These are phyloP conservation scores for Pyricularia pennisetigena DNA, from an alignment of 2,329 filamentous ascomycete genomes.

Conservation along the genomic window DNA sequence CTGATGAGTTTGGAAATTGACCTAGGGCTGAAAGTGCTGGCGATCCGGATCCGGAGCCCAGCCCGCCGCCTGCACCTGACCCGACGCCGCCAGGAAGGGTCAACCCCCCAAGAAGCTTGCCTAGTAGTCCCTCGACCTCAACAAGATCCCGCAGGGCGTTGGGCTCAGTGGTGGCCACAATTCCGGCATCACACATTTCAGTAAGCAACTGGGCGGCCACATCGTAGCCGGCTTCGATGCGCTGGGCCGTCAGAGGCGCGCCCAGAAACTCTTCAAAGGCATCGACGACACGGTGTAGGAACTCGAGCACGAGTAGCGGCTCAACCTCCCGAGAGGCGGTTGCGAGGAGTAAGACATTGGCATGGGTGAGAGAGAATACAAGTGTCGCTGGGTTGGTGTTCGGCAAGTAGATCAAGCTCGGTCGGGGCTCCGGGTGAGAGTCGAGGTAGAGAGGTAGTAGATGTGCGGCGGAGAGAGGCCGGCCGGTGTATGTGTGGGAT, in stretches of 20 bases:
- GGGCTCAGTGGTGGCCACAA: constrained; percentile 82
- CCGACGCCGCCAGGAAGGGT: constrained; percentile 58
- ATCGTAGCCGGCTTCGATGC: constrained; percentile 86
- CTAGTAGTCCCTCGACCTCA: constrained; percentile 83
- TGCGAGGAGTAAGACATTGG: constrained; percentile 76
- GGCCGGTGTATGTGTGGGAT: constrained; percentile 78
- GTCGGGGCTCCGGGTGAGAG: constrained; percentile 62
- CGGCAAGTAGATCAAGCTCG: constrained; percentile 77
- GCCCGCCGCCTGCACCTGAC: constrained; percentile 2
- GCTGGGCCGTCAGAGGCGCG: constrained; percentile 72
- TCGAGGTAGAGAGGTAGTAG: constrained; percentile 82
- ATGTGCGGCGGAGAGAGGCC: constrained; percentile 65
- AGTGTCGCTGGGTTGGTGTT: constrained; percentile 77
- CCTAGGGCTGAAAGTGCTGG: constrained; percentile 26
- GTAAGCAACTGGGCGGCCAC: constrained; percentile 84
- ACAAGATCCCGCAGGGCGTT: constrained; percentile 88
- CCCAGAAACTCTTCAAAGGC: constrained; percentile 91
- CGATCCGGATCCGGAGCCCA: constrained; percentile 19
- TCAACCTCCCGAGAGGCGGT: constrained; percentile 82
- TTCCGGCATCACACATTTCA: constrained; percentile 93
- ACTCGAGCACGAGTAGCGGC: constrained; percentile 83
- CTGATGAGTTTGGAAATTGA: constrained; percentile 21
- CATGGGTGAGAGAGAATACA: constrained; percentile 77
- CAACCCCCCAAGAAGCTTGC: constrained; percentile 80
- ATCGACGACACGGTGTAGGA: constrained; percentile 87